These are phyloP conservation scores for Gaeumannomyces tritici DNA, from an alignment of 2,329 filamentous ascomycete genomes.

Conservation along the genomic window DNA sequence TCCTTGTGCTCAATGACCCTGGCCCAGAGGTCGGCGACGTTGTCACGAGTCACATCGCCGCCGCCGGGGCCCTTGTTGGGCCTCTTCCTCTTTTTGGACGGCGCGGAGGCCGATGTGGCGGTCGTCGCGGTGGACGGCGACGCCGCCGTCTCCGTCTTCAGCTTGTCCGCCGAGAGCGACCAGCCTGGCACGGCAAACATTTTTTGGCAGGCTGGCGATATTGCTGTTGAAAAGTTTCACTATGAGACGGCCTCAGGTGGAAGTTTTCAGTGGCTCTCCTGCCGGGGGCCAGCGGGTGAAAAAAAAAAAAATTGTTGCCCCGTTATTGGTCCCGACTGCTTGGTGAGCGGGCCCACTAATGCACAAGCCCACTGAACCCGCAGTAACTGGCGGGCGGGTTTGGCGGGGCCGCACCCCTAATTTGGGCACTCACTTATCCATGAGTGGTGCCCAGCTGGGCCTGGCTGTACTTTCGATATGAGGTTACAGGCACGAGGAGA, in stretches of 20 bases:
- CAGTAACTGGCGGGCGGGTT: too few relatives aligned
- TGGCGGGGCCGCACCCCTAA: too few relatives aligned
- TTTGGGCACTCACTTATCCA: too few relatives aligned
- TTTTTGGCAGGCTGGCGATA: not conserved
- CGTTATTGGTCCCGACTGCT: not conserved
- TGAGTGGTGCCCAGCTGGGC: too few relatives aligned
- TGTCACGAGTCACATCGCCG: conserved; percentile 52
- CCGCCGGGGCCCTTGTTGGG: conserved; percentile 16
- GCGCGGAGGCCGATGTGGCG: conserved; percentile 29
- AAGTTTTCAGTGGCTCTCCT: not conserved
- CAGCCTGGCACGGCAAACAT: conserved; percentile 96
- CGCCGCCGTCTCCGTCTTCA: conserved; percentile 56
- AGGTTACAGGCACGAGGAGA: too few relatives aligned
- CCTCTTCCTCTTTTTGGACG: conserved; percentile 52
- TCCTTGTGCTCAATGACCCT: conserved; percentile 64
- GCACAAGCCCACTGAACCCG: too few relatives aligned
- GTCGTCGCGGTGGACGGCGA: conserved; percentile 4
- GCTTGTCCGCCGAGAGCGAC: conserved; percentile 63
- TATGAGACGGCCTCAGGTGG: not conserved
- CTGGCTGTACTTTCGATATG: too few relatives aligned
- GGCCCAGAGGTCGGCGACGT: conserved; percentile 72
- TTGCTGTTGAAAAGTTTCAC: not conserved
- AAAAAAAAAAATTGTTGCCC: not conserved
- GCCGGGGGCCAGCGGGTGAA: not conserved
- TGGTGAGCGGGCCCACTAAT: not conserved